These are phyloP conservation scores for Pisolithus marmoratus DNA, from an alignment of 768 basidiomycete genomes.

Conservation along the genomic window DNA sequence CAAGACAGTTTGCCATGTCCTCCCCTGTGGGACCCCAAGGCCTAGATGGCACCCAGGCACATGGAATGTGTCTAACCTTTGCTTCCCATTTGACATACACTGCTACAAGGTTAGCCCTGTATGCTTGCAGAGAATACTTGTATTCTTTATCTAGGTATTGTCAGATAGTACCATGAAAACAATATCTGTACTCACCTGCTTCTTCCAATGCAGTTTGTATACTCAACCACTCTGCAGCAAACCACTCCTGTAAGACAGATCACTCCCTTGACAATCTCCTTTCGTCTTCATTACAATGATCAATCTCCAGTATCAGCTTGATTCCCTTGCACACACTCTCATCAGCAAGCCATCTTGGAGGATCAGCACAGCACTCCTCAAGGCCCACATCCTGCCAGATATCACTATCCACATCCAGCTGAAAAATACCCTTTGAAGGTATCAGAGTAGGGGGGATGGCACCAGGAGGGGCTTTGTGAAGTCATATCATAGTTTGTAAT, in stretches of 20 bases:
- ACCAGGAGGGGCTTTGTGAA: slow-evolving; percentile 17
- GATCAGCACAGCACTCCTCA: not conserved
- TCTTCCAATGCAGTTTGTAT: not conserved
- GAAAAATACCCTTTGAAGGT: slow-evolving; percentile 17
- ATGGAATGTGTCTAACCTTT: not conserved
- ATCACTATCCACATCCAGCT: slow-evolving; percentile 28
- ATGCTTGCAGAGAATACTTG: too few species aligned
- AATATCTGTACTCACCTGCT: not conserved
- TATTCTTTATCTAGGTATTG: too few species aligned
- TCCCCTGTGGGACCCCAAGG: not conserved
- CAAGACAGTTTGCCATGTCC: not conserved
- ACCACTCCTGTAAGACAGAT: too few species aligned
- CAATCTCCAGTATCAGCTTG: slow-evolving; percentile 8
- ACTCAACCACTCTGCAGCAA: too few species aligned
- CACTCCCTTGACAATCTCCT: not conserved
- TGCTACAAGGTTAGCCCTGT: too few species aligned
- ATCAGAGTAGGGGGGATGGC: slow-evolving; percentile 22
- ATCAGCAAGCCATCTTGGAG: slow-evolving; percentile 13
- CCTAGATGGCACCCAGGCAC: not conserved
- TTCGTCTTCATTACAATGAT: slow-evolving; percentile 21
- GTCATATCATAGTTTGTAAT: slow-evolving; percentile 14
- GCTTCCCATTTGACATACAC: too few species aligned
- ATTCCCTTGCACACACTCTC: slow-evolving; percentile 11
- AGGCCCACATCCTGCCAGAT: slow-evolving; percentile 32
- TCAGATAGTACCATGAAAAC: not conserved